Evolutionary conservation across 1,284 basidiomycete species (phyloP), one percentile per base, ranked within the genome.

Genomic region (Vanrija pseudolonga): DNA sequence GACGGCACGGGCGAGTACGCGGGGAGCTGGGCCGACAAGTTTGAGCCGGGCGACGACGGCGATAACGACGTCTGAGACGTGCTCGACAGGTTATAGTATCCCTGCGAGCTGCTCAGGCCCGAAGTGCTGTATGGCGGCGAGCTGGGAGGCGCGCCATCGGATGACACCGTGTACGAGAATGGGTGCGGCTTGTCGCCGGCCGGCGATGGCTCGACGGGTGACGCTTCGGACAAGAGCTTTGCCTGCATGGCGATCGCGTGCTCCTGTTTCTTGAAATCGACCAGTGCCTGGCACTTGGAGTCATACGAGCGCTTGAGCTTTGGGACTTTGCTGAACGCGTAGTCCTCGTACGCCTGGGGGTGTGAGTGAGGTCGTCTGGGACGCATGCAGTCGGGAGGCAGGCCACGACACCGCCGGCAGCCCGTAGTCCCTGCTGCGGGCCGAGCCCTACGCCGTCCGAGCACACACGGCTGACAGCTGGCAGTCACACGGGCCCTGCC

Each of bases 221-320:
- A 55, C 14, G 69, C 55, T 11, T 71, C 69, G 11, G 73, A 64
- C 3, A 77, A 62, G 0, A 77, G 69, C 56, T 71, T 68, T 11
- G 70, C 71, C 63, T 76, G 76, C 61, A 66, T 67, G 15, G 66
- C 65, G 28, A 77, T 67, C 3, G 76, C 76, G 19, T 66, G 56
- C 56, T 76, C 74, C 59, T 77, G 76, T 14, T 68, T 60, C 45
- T 67, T 68, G 45, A 70, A 67, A 36, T 77, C 76, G 61, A 92
- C 90, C 4, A 87, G 84, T 59, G 91, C 89, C 51, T 86, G 83
- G 65, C 86, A 89, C 72, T 90, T 91, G 76, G 84, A 87, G 14
- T 82, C 72, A 69, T 95, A 94, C 28, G 80, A 76, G 45, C 84
- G 81, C 77, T 90, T 90, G 45, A 93, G 77, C 65, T 85, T 86